phyloP scores from a whole-genome alignment of 768 basidiomycete genomes.

The Kwoniella sp. region DNA sequence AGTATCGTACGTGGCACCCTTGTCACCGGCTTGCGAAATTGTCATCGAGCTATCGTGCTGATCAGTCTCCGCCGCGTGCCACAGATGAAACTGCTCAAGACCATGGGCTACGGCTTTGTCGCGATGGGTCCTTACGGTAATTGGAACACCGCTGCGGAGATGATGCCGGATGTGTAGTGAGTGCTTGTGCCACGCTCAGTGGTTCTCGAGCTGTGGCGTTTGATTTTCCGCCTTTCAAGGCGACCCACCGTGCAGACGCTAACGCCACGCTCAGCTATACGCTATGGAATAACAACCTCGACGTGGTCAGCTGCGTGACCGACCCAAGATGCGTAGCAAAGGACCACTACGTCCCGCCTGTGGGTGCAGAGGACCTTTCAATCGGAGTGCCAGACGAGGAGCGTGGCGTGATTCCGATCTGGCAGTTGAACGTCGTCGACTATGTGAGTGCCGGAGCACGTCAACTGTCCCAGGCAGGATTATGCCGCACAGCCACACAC shows the following conservation, averaged over 20 bases:
- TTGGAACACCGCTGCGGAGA: slow-evolving; percentile 39
- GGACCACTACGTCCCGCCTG: slow-evolving; percentile 36
- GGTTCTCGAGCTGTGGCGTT: no score
- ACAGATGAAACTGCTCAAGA: slow-evolving; percentile 26
- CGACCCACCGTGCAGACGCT: neutral
- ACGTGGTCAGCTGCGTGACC: slow-evolving; percentile 39
- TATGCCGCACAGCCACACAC: no score
- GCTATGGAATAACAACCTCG: slow-evolving; percentile 35
- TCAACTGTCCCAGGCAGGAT: no score
- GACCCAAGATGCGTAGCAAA: slow-evolving; percentile 44
- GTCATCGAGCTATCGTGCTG: neutral
- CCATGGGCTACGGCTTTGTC: slow-evolving; percentile 16
- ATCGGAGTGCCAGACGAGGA: slow-evolving; percentile 36
- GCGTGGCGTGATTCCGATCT: slow-evolving; percentile 45
- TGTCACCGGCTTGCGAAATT: neutral
- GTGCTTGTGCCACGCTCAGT: slow-evolving; percentile 3
- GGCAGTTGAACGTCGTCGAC: slow-evolving; percentile 37
- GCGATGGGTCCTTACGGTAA: slow-evolving; percentile 36
- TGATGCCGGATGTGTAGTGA: slow-evolving; percentile 48
- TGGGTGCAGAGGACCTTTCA: slow-evolving; percentile 23
- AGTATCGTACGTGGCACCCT: slow-evolving; percentile 10
- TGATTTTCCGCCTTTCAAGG: no score
- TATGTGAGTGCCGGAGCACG: slow-evolving; percentile 47
- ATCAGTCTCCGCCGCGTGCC: neutral
- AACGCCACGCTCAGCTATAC: slow-evolving; percentile 1